Conservation (phyloP, 495 filamentous ascomycete species). For the Penicillium robsamsonii region DNA sequence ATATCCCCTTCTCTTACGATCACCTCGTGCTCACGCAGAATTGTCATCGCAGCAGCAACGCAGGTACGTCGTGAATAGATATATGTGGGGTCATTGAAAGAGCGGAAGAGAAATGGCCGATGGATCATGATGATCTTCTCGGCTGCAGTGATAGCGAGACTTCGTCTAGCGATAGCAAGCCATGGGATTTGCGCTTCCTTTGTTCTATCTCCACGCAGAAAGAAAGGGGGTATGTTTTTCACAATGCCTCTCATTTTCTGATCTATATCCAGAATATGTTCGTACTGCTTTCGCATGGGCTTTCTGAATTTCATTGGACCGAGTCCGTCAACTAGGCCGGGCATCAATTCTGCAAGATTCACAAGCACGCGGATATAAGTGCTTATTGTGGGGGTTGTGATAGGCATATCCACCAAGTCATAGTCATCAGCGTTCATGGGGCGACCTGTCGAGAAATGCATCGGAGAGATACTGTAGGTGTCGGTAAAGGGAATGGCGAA, state of each 20-base stretch:
- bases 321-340: constrained; percentile 40
- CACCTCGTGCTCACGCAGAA: constrained; percentile 40
- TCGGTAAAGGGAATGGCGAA: constrained; percentile 50
- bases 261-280: constrained; percentile 44
- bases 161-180: constrained; percentile 39
- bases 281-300: constrained; percentile 37
- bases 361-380: constrained; percentile 41
- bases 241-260: constrained; percentile 41
- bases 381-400: constrained; percentile 37
- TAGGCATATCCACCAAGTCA: constrained; percentile 33
- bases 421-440: constrained; percentile 44
- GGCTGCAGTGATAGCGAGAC: constrained; percentile 42
- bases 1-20: constrained; percentile 32
- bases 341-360: constrained; percentile 41
- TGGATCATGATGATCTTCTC: constrained; percentile 56
- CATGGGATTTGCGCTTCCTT: constrained; percentile 40
- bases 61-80: constrained; percentile 44
- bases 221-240: constrained; percentile 31
- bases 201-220: constrained; percentile 23
- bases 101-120: constrained; percentile 44
- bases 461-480: constrained; percentile 43
- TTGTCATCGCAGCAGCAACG: constrained; percentile 45
- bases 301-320: constrained; percentile 31
- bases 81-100: constrained; percentile 41
- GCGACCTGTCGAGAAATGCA: constrained; percentile 38